Evolutionary conservation across 176 grass and related monocot genomes (phyloP).

Genomic region (Dendrocalamus sinicus): DNA sequence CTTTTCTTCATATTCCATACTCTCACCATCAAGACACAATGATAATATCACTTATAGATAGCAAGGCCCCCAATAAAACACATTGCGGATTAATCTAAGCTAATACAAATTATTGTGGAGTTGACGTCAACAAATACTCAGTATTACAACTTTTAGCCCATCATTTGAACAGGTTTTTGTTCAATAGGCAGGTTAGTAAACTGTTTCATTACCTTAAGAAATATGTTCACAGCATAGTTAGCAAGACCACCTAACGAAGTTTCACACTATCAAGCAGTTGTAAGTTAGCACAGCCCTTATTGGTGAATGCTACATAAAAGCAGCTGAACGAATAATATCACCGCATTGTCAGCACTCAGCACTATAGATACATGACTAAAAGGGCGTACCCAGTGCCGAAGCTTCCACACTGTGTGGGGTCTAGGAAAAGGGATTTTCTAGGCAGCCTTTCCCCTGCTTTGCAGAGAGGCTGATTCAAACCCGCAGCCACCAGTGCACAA

Average conservation of each 20-base stretch:
- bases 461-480: too few species aligned
- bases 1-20: neutral
- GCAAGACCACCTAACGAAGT: neutral
- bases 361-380: neutral
- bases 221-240: neutral
- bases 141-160: neutral
- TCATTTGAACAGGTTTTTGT: slow-evolving; percentile 1
- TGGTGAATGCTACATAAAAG: slow-evolving; percentile 7
- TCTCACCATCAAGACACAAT: neutral
- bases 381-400: too few species aligned
- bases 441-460: too few species aligned
- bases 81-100: neutral
- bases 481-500: too few species aligned
- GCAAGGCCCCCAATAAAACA: neutral
- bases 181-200: neutral
- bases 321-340: neutral
- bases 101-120: neutral
- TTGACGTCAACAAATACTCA: neutral
- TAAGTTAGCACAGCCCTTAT: neutral
- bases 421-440: too few species aligned
- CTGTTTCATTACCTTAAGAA: neutral
- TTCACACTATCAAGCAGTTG: neutral
- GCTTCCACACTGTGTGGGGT: too few species aligned
- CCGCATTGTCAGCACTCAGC: neutral
- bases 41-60: slow-evolving; percentile 1